Evolutionary conservation across 352 stramenopile species (phyloP), one percentile per base, ranked within the genome.

Genomic region (Elongisporangium senticosum): DNA sequence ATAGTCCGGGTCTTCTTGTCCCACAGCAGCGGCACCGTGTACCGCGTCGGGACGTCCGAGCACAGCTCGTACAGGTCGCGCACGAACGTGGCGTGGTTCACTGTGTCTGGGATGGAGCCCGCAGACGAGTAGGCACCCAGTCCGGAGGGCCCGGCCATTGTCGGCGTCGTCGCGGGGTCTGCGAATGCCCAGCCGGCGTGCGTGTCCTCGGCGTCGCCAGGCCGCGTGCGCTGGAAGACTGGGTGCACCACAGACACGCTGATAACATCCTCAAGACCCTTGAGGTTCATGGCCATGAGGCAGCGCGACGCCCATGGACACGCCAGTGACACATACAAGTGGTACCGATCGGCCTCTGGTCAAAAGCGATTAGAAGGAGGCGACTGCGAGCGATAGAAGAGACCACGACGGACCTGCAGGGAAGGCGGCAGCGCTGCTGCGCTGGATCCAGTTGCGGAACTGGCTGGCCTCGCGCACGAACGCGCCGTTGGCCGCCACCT

Each of bases 1-100:
- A 98, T 98, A 7, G 83, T 97, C 22, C 94, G 70, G 0, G 72
- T 65, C 65, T 98, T 96, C 63, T 94, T 97, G 76, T 99, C 95
- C 76, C 86, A 98, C 11, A 98, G 65, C 0, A 98, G 62, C 21
- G 95, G 96, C 49, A 98, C 94, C 11, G 91, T 93, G 74, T 95
- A 98, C 58, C 98, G 97, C 22, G 78, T 79, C 37, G 63, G 69
- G 8, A 73, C 81, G 17, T 74, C 68, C 28, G 77, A 67, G 37
- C 74, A 75, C 51, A 77, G 63, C 56, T 97, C 82, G 66, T 97
- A 98, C 17, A 98, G 63, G 37, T 97, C 89, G 54, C 89, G 69
- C 11, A 97, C 67, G 59, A 74, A 92, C 37, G 79, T 82, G 13
- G 75, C 74, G 49, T 76, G 69, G 53, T 95, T 77, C 47, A 88